These are phyloP conservation scores for Plasmodium blacklocki DNA, from an alignment of 169 alveolate genomes.

Conservation along the genomic window DNA sequence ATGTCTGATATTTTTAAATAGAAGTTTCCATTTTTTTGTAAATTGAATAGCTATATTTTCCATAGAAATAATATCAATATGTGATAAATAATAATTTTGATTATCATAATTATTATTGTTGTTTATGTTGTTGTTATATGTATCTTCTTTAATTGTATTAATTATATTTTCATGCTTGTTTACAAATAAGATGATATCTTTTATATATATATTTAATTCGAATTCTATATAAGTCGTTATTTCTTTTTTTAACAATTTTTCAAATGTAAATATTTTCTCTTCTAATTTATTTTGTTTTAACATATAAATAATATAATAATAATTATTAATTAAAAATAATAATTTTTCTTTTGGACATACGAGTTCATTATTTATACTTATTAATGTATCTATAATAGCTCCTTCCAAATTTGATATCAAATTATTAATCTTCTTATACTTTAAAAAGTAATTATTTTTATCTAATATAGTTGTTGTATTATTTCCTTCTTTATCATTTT, in stretches of 20 bases:
- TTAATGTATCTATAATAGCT: conserved; percentile 5
- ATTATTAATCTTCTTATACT: conserved; percentile 17
- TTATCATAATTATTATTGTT: no score
- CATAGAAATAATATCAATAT: conserved; percentile 69
- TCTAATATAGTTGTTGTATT: neutral
- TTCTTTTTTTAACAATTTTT: conserved; percentile 26
- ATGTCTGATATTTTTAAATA: conserved; percentile 27
- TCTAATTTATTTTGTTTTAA: conserved; percentile 27
- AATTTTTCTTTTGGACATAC: conserved; percentile 13
- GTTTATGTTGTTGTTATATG: neutral
- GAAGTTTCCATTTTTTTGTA: conserved; percentile 37
- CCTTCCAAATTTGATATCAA: conserved; percentile 26
- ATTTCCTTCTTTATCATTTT: neutral
- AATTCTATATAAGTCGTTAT: conserved; percentile 17
- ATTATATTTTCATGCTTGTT: conserved; percentile 34
- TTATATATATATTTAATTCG: conserved; percentile 29
- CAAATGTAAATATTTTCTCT: conserved; percentile 31
- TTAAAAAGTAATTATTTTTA: neutral
- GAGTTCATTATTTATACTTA: conserved; percentile 1
- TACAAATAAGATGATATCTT: conserved; percentile 55
- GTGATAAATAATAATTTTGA: conserved; percentile 14
- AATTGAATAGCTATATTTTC: conserved; percentile 47
- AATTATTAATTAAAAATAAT: conserved; percentile 49
- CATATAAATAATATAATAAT: conserved; percentile 27
- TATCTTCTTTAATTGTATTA: conserved; percentile 7